Conservation (phyloP, 495 filamentous ascomycete genomes). For the Podospora fimiseda region DNA sequence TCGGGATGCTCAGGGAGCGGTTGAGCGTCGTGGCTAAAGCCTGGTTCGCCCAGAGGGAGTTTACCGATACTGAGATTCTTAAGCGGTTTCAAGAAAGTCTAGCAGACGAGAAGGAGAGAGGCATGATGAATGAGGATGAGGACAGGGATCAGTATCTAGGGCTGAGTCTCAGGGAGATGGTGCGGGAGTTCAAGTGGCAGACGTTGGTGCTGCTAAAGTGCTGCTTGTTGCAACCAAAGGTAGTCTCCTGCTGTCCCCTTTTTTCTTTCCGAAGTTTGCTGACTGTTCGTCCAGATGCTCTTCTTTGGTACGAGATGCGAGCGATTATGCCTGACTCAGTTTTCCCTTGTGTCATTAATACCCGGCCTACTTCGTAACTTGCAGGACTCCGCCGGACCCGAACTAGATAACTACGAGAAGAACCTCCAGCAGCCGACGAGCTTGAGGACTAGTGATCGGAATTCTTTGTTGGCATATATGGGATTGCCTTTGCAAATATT, state of each 20-base stretch:
- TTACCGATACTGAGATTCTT: slow-evolving; percentile 46
- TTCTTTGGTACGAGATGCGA: slow-evolving; percentile 97
- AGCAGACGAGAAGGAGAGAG: slow-evolving; percentile 52
- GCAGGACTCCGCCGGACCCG: slow-evolving; percentile 87
- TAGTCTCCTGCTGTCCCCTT: slow-evolving; percentile 27
- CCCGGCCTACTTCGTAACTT: slow-evolving; percentile 81
- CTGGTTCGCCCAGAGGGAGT: slow-evolving; percentile 94
- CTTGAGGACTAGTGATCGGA: slow-evolving; percentile 83
- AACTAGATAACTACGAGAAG: slow-evolving; percentile 75
- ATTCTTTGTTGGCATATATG: slow-evolving; percentile 87
- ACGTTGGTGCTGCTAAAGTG: slow-evolving; percentile 92
- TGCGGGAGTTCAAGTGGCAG: slow-evolving; percentile 89
- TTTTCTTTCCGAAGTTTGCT: neutral
- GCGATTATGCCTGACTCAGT: slow-evolving; percentile 94
- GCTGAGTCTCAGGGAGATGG: slow-evolving; percentile 83
- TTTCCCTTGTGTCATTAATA: slow-evolving; percentile 89
- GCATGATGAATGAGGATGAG: slow-evolving; percentile 59
- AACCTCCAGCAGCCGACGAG: slow-evolving; percentile 72
- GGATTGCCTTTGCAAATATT: slow-evolving; percentile 92
- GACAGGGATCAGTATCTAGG: slow-evolving; percentile 84
- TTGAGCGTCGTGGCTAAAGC: slow-evolving; percentile 83
- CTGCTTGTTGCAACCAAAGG: slow-evolving; percentile 89
- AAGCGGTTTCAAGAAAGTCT: slow-evolving; percentile 89
- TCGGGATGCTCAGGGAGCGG: slow-evolving; percentile 74
- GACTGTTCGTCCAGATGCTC: slow-evolving; percentile 63